Conservation (phyloP, 345 rosid species). For the Lepidium africanum region DNA sequence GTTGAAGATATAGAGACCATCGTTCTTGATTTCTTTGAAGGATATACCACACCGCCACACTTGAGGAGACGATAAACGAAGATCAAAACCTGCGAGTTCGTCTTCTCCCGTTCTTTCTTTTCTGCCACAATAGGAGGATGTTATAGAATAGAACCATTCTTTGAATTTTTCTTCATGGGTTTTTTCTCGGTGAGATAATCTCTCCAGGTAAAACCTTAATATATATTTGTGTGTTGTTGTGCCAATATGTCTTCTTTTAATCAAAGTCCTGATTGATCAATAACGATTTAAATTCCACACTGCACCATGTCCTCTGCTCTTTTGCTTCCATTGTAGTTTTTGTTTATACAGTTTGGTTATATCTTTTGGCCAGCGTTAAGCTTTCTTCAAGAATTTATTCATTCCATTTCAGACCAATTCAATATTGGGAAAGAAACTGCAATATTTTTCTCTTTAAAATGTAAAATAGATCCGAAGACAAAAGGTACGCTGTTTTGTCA, state of each 20-base stretch:
- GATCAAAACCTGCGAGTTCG: constrained; percentile 36
- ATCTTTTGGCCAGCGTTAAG: neutral
- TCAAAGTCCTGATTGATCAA: constrained; percentile 1
- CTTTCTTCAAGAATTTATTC: neutral
- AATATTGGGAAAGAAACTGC: neutral
- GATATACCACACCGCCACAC: constrained; percentile 64
- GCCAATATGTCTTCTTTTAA: constrained; percentile 6
- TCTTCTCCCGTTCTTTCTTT: constrained; percentile 54
- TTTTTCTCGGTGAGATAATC: neutral
- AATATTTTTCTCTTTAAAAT: neutral
- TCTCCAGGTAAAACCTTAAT: neutral
- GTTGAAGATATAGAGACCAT: constrained; percentile 82
- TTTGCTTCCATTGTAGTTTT: neutral
- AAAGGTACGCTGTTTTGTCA: neutral
- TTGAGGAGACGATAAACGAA: constrained; percentile 61
- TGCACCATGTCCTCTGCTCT: neutral
- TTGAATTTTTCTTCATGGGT: constrained; percentile 19
- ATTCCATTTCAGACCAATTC: neutral
- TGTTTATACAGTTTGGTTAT: neutral
- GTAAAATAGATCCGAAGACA: constrained; percentile 1
- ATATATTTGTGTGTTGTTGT: constrained; percentile 6
- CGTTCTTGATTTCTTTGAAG: constrained; percentile 93
- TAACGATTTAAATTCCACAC: neutral
- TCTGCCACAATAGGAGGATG: constrained; percentile 15
- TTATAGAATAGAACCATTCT: constrained; percentile 24